Percentiles rank a stretch among this genome's conserved stretches.
These are phyloP conservation scores for Ascochyta clinopodiicola DNA, from an alignment of 2,329 filamentous ascomycete species.

Conservation along the genomic window DNA sequence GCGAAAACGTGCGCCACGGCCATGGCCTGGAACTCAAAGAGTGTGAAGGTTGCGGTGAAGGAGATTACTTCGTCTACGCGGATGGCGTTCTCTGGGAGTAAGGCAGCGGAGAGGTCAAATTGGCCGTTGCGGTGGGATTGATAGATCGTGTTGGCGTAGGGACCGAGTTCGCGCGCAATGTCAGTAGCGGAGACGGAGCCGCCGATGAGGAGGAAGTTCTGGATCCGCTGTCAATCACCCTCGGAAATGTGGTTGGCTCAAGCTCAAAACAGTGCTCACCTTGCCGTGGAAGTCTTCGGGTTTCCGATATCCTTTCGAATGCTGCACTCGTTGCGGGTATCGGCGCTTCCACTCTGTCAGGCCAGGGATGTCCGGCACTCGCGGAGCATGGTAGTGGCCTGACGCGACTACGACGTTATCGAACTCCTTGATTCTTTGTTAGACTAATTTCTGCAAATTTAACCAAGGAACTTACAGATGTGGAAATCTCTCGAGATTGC, in stretches of 20 bases:
- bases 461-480: background rate
- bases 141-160: slow-evolving; percentile 54
- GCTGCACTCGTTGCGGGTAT: slow-evolving; percentile 55
- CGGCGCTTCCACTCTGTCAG: slow-evolving; percentile 54
- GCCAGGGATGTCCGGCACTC: slow-evolving; percentile 58
- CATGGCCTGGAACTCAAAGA: slow-evolving; percentile 75
- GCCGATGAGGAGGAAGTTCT: slow-evolving; percentile 64
- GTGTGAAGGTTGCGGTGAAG: slow-evolving; percentile 68
- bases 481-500: slow-evolving; percentile 11
- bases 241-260: background rate
- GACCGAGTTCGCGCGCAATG: slow-evolving; percentile 60
- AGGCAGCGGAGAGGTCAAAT: slow-evolving; percentile 62
- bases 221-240: no score
- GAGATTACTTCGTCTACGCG: slow-evolving; percentile 60
- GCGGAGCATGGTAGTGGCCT: slow-evolving; percentile 61
- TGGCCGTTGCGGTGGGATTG: slow-evolving; percentile 66
- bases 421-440: slow-evolving; percentile 43
- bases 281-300: slow-evolving; percentile 60
- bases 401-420: slow-evolving; percentile 62
- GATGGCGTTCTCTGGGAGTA: slow-evolving; percentile 62
- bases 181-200: slow-evolving; percentile 63
- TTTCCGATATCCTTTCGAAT: slow-evolving; percentile 60
- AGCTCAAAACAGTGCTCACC: slow-evolving; percentile 37
- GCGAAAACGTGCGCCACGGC: slow-evolving; percentile 64
- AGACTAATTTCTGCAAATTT: rapidly evolving